A percentile compares a stretch with the other conserved stretches of the same genome.
These are phyloP conservation scores for Austroboletus eburneus DNA, from an alignment of 768 basidiomycete species.

Conservation along the genomic window DNA sequence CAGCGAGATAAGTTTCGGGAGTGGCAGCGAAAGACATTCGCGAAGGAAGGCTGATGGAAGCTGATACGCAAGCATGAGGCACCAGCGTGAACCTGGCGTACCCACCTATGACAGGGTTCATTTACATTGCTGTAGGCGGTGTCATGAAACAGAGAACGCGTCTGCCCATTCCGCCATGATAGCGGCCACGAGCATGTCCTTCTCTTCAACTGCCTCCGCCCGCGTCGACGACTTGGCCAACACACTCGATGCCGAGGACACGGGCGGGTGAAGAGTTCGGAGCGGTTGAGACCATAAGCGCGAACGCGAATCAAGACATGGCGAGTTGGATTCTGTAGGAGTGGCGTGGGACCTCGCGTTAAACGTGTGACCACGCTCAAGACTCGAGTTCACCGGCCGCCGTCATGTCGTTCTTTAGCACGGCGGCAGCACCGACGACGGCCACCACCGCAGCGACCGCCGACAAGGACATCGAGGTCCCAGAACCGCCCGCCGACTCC, in stretches of 20 bases:
- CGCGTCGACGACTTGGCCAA: neutral
- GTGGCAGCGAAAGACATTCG: neutral
- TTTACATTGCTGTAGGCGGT: neutral
- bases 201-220: neutral
- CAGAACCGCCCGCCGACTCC: slow-evolving; percentile 79
- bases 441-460: slow-evolving; percentile 38
- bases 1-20: neutral
- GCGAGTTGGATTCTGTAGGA: neutral
- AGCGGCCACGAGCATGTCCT: neutral
- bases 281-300: neutral
- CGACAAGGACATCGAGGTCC: slow-evolving; percentile 79
- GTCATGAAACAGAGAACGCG: neutral
- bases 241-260: neutral
- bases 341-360: slow-evolving; percentile 25
- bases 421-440: slow-evolving; percentile 30
- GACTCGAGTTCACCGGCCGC: no score
- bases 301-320: neutral
- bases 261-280: neutral
- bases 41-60: slow-evolving; percentile 3
- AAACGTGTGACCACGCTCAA: no score
- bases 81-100: slow-evolving; percentile 25
- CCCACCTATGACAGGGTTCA: neutral
- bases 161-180: neutral
- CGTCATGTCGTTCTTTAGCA: slow-evolving; percentile 43
- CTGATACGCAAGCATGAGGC: slow-evolving; percentile 23